Evolutionary conservation across 2,329 filamentous ascomycete genomes (phyloP), one percentile per base, ranked within the genome.

Genomic region (Lomentospora prolificans): DNA sequence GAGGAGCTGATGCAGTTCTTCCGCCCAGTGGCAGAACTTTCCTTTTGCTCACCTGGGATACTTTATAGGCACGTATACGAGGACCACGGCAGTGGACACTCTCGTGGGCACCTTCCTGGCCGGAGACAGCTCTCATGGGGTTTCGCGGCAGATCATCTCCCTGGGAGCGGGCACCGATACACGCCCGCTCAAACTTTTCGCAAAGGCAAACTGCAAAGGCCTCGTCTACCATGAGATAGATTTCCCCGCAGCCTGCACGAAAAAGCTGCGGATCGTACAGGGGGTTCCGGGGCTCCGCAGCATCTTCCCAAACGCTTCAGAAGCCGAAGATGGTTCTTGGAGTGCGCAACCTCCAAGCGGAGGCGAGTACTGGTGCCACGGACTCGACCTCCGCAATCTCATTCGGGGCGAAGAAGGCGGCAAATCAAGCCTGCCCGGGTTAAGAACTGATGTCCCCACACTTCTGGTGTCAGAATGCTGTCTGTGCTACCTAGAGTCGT

Each of bases 161-260:
- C 79, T 99, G 1, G 94, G 94, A 28, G 92, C 94, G 14, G 94
- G 94, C 24, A 96, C 91, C 9, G 94, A 99, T 67, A 97, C 94
- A 5, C 82, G 94, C 14, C 86, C 85, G 58, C 90, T 96, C 65
- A 84, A 89, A 19, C 72, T 96, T 1, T 78, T 88, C 58, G 70
- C 80, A 7, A 67, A 72, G 14, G 67, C 73, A 0, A 57, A 60
- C 22, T 60, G 64, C 4, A 57, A 64, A 12, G 64, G 69, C 10
- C 69, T 96, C 17, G 67, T 86, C 57, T 99, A 97, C 68, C 91
- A 97, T 68, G 94, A 99, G 69, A 75, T 99, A 57, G 94, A 99
- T 69, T 97, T 97, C 64, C 78, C 87, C 0, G 70, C 79, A 22
- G 90, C 91, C 55, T 85, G 83, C n/a, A 66, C 73, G 2, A 76